Evolutionary conservation across 164 flowering plant species (phyloP), one percentile per base, ranked within the genome.

Genomic region (Hamamelis virginiana): DNA sequence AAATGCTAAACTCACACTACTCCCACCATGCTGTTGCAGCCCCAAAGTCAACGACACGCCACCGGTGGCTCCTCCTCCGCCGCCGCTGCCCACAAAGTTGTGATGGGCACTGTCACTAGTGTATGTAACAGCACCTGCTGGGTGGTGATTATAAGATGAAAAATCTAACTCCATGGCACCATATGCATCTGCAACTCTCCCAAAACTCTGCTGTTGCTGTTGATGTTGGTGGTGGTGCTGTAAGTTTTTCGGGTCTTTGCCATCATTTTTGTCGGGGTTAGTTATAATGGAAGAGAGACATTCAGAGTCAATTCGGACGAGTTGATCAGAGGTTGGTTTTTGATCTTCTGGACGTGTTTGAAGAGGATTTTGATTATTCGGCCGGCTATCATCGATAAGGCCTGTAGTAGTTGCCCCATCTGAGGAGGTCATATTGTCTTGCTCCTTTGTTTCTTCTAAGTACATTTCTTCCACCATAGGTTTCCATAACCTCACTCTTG

Each of bases 381-480:
- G 71, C 76, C 75, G 69, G 79, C 77, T 70, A 58, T 72, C 78
- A 11, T 74, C 77, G 38, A 47, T 53, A 11, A 57, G 33, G 60
- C 38, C 60, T 57, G 63, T 18, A 14, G n/a, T 50, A 48, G 71
- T 25, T 38, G 69, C 59, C 28, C 81, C 84, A 67, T 85, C 86
- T 18, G 82, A 75, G 23, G 83, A 77, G 8, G 57, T 69, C 21
- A 68, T 66, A 75, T 70, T 74, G 57, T 85, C 83, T 25, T 75
- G 76, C 57, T 90, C 97, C 71, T 91, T 94, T 56, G 84, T 75
- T 81, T 95, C 98, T 86, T 92, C 97, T 27, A 87, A 28, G 79
- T 95, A 95, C 97, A 95, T 91, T 67, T 92, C 95, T 68, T 94
- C 98, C 43, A 94, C 96, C 98, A 94, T 94, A 1, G 98, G 98